Evolutionary conservation across 2,329 filamentous ascomycete species (phyloP), one percentile per base, ranked within the genome.

Genomic region (Setomelanomma holmii): DNA sequence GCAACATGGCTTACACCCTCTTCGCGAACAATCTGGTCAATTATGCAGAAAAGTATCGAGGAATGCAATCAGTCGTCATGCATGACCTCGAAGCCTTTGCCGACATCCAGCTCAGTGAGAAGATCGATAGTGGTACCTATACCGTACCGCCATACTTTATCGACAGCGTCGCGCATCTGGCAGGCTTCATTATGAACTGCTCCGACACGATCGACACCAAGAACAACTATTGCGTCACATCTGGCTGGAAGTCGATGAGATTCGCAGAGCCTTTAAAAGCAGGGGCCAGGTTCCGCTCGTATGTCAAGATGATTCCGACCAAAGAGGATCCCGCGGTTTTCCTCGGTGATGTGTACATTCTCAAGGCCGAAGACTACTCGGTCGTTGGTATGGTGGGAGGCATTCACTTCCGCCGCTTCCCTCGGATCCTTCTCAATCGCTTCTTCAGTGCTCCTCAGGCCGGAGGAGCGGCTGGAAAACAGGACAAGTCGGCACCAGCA

Each of bases 171-270:
- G 34, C 11, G 7, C 61, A 63, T 17, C 22, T 49, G 3, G 33
- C 46, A 21, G 61, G 59, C 5, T 66, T 66, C 47, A 55, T 45
- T 16, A 60, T 66, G 61, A 66, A 66, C 22, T 43, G 45, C 12
- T 60, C 55, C 36, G 58, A 61, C 16, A 34, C 21, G 10, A 40
- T 42, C 5, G 47, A 61, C 43, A 19, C 50, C 1, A 48, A 64
- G 2, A 22, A 27, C 4, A 38, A 58, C 5, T 49, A 60, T 1
- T 66, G 60, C 23, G 49, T 64, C 14, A 63, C 60, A 17, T 61
- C 64, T 40, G 63, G 63, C 8, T 66, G 63, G 63, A 39, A 40
- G 1, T 47, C 59, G 0, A 47, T 66, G 24, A 49, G 49, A 24
- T 27, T 58, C 1, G 56, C 36, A n/a, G 42, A 58, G 36, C 23